These are phyloP conservation scores for Colletotrichum cordylinicola DNA, from an alignment of 2,329 filamentous ascomycete species.

Conservation along the genomic window DNA sequence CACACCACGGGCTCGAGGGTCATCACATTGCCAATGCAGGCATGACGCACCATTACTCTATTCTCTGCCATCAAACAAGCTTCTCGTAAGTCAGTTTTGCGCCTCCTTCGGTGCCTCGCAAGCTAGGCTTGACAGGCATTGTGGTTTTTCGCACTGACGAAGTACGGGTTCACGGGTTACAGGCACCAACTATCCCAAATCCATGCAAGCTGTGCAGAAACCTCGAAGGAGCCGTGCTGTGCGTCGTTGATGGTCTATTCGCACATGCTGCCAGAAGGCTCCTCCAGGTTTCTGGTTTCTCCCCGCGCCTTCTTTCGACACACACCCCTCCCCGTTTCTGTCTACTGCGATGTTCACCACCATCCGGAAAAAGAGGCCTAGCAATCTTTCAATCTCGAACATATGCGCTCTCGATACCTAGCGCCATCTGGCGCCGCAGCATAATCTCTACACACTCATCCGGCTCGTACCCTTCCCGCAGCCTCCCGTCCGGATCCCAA, in stretches of 20 bases:
- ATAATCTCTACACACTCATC: constrained; percentile 40
- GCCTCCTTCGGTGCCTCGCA: not conserved
- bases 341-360: not conserved
- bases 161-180: constrained; percentile 7
- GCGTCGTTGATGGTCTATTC: not conserved
- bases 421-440: constrained; percentile 43
- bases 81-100: constrained; percentile 5
- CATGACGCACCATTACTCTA: constrained; percentile 19
- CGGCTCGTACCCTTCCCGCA: constrained; percentile 29
- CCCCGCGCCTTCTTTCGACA: not conserved
- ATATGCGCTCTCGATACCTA: constrained; percentile 53
- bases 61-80: constrained; percentile 14
- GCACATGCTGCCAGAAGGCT: constrained; percentile 2
- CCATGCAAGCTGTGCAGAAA: constrained; percentile 9
- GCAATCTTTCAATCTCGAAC: constrained; percentile 38
- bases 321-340: not conserved
- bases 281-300: not conserved
- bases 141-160: constrained; percentile 6
- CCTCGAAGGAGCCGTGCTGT: not conserved
- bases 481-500: constrained; percentile 42
- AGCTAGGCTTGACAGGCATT: not conserved
- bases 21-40: constrained; percentile 5
- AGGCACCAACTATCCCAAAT: constrained; percentile 1
- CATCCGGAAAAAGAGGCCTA: not conserved
- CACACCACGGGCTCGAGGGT: not conserved